Conservation (phyloP, 108 stramenopile genomes). For the Pseudonitzschia multiseries region DNA sequence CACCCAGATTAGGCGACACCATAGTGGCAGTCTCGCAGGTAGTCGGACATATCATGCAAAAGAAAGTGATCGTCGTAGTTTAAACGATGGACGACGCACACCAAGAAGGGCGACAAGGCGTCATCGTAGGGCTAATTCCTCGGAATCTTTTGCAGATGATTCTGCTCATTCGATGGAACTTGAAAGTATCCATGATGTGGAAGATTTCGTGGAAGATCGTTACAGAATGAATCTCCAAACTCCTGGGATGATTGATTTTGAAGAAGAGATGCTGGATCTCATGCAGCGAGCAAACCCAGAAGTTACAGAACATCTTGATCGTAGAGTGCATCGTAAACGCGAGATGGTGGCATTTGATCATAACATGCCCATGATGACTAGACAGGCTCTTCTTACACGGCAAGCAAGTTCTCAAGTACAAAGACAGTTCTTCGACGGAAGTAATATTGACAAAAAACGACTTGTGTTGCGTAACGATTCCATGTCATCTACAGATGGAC, state of each 20-base stretch:
- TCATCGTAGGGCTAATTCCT: conserved; percentile 14
- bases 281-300: conserved; percentile 45
- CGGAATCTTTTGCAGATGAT: conserved; percentile 27
- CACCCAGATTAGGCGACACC: conserved; percentile 12
- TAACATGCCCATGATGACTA: conserved; percentile 50
- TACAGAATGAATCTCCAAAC: conserved; percentile 35
- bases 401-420: conserved; percentile 33
- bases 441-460: conserved; percentile 23
- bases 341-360: conserved; percentile 35
- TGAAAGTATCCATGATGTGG: conserved; percentile 35
- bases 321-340: conserved; percentile 30
- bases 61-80: conserved; percentile 12
- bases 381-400: conserved; percentile 38
- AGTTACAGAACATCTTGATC: conserved; percentile 32
- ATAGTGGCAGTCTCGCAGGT: conserved; percentile 18
- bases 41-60: conserved; percentile 23
- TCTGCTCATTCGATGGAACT: conserved; percentile 1
- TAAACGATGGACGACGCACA: conserved; percentile 17
- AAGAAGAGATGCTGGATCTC: conserved; percentile 36
- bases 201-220: conserved; percentile 30
- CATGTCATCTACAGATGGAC: conserved; percentile 25
- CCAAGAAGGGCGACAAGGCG: conserved; percentile 20
- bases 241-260: conserved; percentile 40
- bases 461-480: conserved; percentile 34
- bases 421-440: conserved; percentile 32